Evolutionary conservation across 306 rosid genomes (phyloP), one percentile per base, ranked within the genome.

Genomic region (Prunus padus): DNA sequence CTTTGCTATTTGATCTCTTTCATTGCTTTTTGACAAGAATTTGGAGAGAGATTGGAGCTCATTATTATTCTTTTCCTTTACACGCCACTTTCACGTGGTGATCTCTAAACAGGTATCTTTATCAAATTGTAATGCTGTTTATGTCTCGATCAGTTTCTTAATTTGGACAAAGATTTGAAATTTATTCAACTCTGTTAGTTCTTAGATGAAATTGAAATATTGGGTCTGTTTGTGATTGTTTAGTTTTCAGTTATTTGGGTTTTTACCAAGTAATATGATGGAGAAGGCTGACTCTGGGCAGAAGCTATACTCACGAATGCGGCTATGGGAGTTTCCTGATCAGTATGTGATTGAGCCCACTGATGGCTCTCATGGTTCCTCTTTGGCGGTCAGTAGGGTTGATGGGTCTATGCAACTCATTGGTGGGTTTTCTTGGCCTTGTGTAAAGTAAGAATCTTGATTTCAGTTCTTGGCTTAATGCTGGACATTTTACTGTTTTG

Each of bases 291-390:
- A 95, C 72, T 88, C 93, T 25, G 88, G 80, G 81, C 97, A 83
- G 73, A 95, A 95, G 89, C 86, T 95, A 31, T 92, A 90, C 82
- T 80, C 96, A 23, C 85, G 93, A 40, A 87, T 95, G 99, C 86
- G 97, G 30, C 86, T 95, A 23, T 95, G 99, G 99, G 97, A 90
- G 79, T 90, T 90, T 79, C 90, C 96, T n/a, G 92, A 90, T 83
- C 96, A 88, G 87, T 90, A 81, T 77, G 93, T 92, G 66, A 73
- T 92, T 57, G 97, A 95, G 84, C 97, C 99, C 20, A 92, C 97
- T 16, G 99, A 95, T 85, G 99, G 97, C 45, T 88, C 96, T 81
- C 86, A 83, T 72, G 93, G 91, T 79, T 87, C 96, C 56, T 89
- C 89, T 67, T 80, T 90, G 92, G 79, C 93, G 1, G 88, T 94